Conservation (phyloP, 2,329 filamentous ascomycete species). For the Aspergillus sp. region DNA sequence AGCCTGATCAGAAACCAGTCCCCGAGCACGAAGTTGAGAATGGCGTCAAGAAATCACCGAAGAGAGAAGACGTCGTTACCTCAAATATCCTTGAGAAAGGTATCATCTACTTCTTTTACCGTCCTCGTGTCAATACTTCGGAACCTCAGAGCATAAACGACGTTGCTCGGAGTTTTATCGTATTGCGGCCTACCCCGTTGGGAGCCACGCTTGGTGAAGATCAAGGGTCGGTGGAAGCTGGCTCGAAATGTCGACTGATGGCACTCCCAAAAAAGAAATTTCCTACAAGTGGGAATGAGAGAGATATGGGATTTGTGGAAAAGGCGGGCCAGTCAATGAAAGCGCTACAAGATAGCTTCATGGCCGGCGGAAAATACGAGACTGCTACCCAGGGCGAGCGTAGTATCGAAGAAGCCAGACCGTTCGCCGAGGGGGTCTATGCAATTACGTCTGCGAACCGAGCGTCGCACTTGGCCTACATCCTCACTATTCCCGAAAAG, state of each 20-base stretch:
- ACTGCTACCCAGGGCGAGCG: constrained; percentile 74
- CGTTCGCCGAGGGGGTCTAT: constrained; percentile 83
- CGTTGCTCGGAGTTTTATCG: constrained; percentile 74
- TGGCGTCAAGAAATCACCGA: constrained; percentile 51
- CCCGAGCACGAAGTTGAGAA: constrained; percentile 14
- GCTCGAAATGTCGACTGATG: constrained; percentile 67
- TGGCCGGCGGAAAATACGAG: constrained; percentile 65
- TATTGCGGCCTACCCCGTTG: constrained; percentile 69
- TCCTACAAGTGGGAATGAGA: constrained; percentile 65
- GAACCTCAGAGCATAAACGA: constrained; percentile 69
- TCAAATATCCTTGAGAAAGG: constrained; percentile 79
- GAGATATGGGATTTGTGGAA: constrained; percentile 81
- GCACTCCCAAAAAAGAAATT: constrained; percentile 82
- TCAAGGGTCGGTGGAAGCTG: constrained; percentile 54
- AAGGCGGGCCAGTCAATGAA: constrained; percentile 66
- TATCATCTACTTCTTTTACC: constrained; percentile 87
- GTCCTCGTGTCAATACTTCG: constrained; percentile 71
- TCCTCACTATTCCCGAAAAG: constrained; percentile 70
- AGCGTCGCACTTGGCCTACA: constrained; percentile 75
- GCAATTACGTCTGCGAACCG: constrained; percentile 71
- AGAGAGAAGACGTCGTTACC: constrained; percentile 53
- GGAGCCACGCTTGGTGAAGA: constrained; percentile 63
- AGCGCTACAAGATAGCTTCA: constrained; percentile 70
- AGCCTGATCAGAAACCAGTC: constrained; percentile 5
- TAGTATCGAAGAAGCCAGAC: constrained; percentile 67